Base-by-base conservation (phyloP, 2,329 filamentous ascomycete genomes). In the Diaporthe velutina region DNA sequence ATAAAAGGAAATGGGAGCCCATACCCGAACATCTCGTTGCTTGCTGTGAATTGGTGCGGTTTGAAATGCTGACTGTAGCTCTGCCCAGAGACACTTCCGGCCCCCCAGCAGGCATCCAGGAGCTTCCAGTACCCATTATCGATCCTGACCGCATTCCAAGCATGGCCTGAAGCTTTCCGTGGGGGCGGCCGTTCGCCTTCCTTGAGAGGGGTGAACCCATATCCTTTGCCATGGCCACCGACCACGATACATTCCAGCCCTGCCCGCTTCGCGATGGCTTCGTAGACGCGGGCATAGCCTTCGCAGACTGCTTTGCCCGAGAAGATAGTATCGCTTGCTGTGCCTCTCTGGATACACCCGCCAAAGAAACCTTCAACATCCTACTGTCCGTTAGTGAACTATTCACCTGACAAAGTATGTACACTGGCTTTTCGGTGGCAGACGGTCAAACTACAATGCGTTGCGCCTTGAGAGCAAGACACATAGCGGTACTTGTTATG, bases 81-180 rank as follows among this genome's bases (percentile, higher is more conserved):
- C 73, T 88, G 84, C 22, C 80, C 86, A 57, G 87, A 83, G 12
- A 98, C 84, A 76, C 90, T 87, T 2, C 96, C 96, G 0, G 96
- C 95, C 52, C 97, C 97, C 97, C 97, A 99, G 81, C 96, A 98
- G 0, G 93, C 84, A 80, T 99, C 97, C 66, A 98, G 85, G 1
- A 98, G 89, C 83, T 98, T 98, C 96, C 96, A 98, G 77, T 92
- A 90, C 2, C 94, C 95, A 35, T 92, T 90, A 79, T 98, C 96
- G 74, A 98, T 95, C 70, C 91, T 90, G 9, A 98, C 95, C 0
- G 94, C 96, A 80, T 98, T 98, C 97, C 97, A 98, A 0, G 97
- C 96, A 83, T 98, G 96, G 1, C 90, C 90, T 7, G 85, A 88
- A 0, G 90, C 85, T 70, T 92, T 86, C 28, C 88, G 89, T 0